A percentile compares a stretch with the other conserved stretches of the same genome.
phyloP scores from a whole-genome alignment of 306 rosid genomes.

The Lathyrus tuberosus region DNA sequence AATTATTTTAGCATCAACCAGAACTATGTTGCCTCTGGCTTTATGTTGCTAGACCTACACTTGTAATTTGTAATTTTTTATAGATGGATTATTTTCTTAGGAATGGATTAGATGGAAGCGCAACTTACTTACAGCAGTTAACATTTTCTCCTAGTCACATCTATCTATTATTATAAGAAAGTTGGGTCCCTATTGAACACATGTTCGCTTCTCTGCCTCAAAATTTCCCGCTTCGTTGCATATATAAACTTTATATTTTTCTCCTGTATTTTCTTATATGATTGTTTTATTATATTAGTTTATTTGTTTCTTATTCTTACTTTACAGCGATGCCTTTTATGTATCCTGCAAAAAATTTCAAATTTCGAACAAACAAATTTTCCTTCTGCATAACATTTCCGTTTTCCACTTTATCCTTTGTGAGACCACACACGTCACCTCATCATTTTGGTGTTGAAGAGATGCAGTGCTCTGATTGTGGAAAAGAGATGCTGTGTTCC shows the following conservation, averaged over 20 bases:
- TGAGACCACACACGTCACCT: neutral
- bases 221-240: neutral
- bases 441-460: conserved; percentile 1
- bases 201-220: neutral
- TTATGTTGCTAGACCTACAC: neutral
- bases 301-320: neutral
- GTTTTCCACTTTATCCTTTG: neutral
- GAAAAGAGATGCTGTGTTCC: neutral
- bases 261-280: neutral
- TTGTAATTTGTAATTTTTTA: neutral
- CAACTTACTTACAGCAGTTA: neutral
- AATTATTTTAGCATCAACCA: neutral
- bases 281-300: neutral
- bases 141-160: neutral
- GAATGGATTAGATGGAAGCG: neutral
- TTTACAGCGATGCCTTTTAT: neutral
- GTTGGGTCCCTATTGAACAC: neutral
- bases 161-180: neutral
- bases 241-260: too few species aligned
- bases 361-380: neutral
- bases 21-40: neutral
- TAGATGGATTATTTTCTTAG: neutral
- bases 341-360: neutral
- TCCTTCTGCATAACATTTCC: neutral
- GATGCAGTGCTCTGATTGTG: neutral